A percentile compares a stretch with the other conserved stretches of the same genome.
Evolutionary conservation across 805 yeast species (phyloP).

Genomic region (Suhomyces vadensis): DNA sequence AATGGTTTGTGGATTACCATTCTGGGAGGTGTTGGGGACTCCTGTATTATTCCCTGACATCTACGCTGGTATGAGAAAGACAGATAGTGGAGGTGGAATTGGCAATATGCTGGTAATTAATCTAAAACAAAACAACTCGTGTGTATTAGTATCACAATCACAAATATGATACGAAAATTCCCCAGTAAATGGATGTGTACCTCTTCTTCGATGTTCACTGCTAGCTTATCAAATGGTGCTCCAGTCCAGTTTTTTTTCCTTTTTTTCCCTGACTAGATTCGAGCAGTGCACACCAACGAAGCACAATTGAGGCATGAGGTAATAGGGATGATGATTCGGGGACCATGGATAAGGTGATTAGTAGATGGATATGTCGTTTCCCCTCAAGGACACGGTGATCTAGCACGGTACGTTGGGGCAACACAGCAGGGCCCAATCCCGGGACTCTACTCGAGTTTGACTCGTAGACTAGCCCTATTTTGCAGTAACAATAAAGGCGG

Average conservation of each 20-base stretch:
- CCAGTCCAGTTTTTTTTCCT: not conserved
- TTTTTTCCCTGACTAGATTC: not conserved
- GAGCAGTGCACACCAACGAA: not conserved
- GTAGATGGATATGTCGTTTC: no score
- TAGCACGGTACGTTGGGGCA: no score
- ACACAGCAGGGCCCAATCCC: no score
- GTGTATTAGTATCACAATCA: not conserved
- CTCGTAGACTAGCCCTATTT: no score
- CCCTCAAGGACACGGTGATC: no score
- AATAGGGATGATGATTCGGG: no score
- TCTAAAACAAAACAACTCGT: not conserved
- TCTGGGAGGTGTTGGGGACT: not conserved
- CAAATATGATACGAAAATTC: not conserved
- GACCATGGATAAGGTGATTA: no score
- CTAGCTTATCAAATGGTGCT: not conserved
- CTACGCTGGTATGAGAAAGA: not conserved
- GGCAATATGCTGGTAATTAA: not conserved
- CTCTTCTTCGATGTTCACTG: not conserved
- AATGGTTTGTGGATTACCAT: constrained; percentile 26
- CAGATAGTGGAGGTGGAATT: not conserved
- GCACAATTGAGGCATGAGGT: not conserved
- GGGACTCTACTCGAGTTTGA: no score
- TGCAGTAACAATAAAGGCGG: no score
- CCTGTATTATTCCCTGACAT: constrained; percentile 6
- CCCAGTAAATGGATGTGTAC: not conserved